phyloP scores from a whole-genome alignment of 805 yeast genomes.

The Ogataea populi-albae region DNA sequence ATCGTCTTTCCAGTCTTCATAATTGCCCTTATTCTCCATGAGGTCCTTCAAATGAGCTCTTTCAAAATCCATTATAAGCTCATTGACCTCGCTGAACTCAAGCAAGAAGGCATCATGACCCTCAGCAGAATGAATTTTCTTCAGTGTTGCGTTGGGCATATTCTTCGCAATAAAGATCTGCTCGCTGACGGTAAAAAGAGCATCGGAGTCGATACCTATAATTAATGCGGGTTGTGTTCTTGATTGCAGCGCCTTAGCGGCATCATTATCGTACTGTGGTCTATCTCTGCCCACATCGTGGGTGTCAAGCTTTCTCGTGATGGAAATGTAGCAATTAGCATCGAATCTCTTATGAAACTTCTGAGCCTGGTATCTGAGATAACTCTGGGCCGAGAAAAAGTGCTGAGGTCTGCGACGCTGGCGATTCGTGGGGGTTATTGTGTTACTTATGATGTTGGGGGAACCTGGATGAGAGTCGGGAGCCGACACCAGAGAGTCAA shows the following conservation, averaged over 20 bases:
- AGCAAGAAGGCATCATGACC: slow-evolving; percentile 96
- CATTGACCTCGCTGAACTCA: slow-evolving; percentile 81
- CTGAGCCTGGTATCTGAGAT: slow-evolving; percentile 89
- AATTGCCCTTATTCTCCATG: slow-evolving; percentile 49
- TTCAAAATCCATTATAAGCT: slow-evolving; percentile 66
- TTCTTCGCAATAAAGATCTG: slow-evolving; percentile 78
- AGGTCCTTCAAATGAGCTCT: slow-evolving; percentile 54
- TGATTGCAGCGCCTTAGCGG: slow-evolving; percentile 52
- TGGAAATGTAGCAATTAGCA: slow-evolving; percentile 94
- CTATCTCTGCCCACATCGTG: slow-evolving; percentile 89
- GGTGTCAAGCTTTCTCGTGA: slow-evolving; percentile 90
- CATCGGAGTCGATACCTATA: slow-evolving; percentile 90
- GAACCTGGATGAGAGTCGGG: too few species aligned
- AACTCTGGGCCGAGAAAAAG: slow-evolving; percentile 92
- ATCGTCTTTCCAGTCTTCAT: slow-evolving; percentile 44
- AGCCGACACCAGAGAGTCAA: slow-evolving; percentile 25
- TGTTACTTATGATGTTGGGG: slow-evolving; percentile 21
- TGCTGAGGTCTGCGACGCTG: slow-evolving; percentile 45
- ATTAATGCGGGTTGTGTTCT: slow-evolving; percentile 75
- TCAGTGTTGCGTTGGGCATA: slow-evolving; percentile 66
- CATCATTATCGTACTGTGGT: slow-evolving; percentile 35
- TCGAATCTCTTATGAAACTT: slow-evolving; percentile 89
- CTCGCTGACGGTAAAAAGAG: slow-evolving; percentile 86
- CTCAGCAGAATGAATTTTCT: slow-evolving; percentile 82
- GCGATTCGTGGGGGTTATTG: slow-evolving; percentile 12